phyloP scores from a whole-genome alignment of 1,284 basidiomycete genomes.

The Irpex rosettiformis region DNA sequence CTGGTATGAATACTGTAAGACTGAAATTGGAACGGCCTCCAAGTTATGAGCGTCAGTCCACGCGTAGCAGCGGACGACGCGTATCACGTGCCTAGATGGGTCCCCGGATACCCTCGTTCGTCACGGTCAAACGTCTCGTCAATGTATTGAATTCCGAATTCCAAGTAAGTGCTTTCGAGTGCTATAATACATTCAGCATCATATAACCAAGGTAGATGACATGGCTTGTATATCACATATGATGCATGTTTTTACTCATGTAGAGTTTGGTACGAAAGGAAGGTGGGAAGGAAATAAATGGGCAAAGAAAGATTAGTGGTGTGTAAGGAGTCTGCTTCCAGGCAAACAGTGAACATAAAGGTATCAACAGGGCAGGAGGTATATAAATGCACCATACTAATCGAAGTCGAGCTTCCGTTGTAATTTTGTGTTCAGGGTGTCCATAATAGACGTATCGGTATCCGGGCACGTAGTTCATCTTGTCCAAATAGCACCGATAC shows the following conservation, averaged over 20 bases:
- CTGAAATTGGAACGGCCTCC: neutral
- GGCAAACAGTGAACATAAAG: too few species aligned
- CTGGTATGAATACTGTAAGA: neutral
- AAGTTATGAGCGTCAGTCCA: too few species aligned
- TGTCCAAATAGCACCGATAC: slow-evolving; percentile 61
- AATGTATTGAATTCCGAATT: neutral
- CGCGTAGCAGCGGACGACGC: neutral
- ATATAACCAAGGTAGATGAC: neutral
- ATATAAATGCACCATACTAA: neutral
- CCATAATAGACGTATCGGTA: slow-evolving; percentile 56
- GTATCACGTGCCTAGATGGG: neutral
- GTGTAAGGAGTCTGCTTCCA: too few species aligned
- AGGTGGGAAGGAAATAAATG: neutral
- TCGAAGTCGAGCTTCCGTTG: neutral
- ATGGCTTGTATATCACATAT: neutral
- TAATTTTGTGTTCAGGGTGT: neutral
- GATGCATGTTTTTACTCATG: neutral
- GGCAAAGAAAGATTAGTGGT: neutral
- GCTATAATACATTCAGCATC: neutral
- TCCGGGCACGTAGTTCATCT: slow-evolving; percentile 54
- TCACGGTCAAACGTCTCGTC: neutral
- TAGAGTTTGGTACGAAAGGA: neutral
- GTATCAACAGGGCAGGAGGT: neutral
- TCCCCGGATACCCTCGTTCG: neutral
- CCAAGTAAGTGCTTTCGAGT: neutral